Percentiles rank a stretch among this genome's conserved stretches.
Conservation (phyloP, 2,329 filamentous ascomycete genomes). For the Geosmithia flava region DNA sequence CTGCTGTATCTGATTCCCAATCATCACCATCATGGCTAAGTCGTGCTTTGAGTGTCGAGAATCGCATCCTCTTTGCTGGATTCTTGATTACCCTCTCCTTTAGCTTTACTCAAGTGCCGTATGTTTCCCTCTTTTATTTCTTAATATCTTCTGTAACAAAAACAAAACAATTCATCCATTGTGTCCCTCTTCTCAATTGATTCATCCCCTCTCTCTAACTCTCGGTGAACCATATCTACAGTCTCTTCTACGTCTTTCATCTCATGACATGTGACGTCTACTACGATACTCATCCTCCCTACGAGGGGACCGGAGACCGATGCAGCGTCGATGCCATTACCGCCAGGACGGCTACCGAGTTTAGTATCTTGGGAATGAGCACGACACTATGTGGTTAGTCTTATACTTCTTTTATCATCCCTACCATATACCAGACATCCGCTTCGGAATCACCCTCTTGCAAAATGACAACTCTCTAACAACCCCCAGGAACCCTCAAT, state of each 20-base stretch:
- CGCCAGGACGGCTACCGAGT: conserved; percentile 49
- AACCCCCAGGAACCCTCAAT: conserved; percentile 35
- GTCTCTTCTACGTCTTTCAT: conserved; percentile 52
- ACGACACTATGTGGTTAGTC: conserved; percentile 50
- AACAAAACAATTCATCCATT: too few species aligned
- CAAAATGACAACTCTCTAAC: neutral
- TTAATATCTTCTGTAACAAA: neutral
- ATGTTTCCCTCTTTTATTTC: conserved; percentile 8
- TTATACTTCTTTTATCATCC: neutral
- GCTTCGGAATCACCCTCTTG: too few species aligned
- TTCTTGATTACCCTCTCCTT: conserved; percentile 45
- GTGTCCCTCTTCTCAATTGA: too few species aligned
- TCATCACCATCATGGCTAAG: conserved; percentile 6
- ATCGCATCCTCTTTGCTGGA: conserved; percentile 41
- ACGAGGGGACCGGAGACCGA: conserved; percentile 31
- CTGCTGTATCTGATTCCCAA: neutral
- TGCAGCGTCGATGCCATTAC: conserved; percentile 52
- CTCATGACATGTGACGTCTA: conserved; percentile 62
- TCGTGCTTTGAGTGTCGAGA: conserved; percentile 17
- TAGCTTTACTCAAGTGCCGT: conserved; percentile 37
- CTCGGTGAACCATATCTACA: conserved; percentile 7
- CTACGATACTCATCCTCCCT: conserved; percentile 45
- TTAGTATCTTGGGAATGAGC: conserved; percentile 52
- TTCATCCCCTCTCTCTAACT: too few species aligned
- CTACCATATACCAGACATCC: neutral